These are phyloP conservation scores for Crithidia brevicula DNA, from an alignment of 208 protist species.

Conservation along the genomic window DNA sequence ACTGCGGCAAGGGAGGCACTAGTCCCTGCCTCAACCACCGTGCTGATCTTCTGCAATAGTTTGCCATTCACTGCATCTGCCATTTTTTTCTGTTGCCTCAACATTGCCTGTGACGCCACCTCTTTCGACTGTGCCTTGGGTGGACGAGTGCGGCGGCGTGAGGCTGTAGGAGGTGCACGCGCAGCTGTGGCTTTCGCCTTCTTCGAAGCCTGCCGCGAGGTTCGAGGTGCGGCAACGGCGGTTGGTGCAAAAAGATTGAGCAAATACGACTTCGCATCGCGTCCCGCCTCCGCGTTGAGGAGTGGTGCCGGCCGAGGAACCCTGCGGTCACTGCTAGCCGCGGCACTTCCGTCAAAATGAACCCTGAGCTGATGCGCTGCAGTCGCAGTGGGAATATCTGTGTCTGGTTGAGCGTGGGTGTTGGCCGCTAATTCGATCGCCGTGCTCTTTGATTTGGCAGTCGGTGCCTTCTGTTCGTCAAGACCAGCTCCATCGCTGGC, in stretches of 20 bases:
- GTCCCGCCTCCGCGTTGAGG: neutral
- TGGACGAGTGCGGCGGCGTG: neutral
- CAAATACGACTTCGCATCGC: conserved; percentile 12
- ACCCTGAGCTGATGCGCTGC: no score
- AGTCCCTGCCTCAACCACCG: no score
- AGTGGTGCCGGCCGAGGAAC: no score
- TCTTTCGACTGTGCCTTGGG: neutral
- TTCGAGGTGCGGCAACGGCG: neutral
- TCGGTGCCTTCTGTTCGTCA: neutral
- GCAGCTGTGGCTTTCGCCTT: no score
- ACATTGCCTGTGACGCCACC: neutral
- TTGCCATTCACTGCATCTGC: no score
- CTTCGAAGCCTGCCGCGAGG: no score
- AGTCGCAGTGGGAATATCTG: no score
- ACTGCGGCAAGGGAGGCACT: no score
- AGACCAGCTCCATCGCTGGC: neutral
- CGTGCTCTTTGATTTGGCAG: neutral
- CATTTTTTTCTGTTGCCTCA: neutral
- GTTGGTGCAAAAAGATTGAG: conserved; percentile 3
- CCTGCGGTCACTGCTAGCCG: no score
- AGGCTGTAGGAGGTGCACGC: neutral
- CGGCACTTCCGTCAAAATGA: no score
- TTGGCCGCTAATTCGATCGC: neutral
- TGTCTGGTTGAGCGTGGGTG: no score
- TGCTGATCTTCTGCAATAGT: no score